These are phyloP conservation scores for Tremella mesenterica DNA, from an alignment of 768 basidiomycete species.

Conservation along the genomic window DNA sequence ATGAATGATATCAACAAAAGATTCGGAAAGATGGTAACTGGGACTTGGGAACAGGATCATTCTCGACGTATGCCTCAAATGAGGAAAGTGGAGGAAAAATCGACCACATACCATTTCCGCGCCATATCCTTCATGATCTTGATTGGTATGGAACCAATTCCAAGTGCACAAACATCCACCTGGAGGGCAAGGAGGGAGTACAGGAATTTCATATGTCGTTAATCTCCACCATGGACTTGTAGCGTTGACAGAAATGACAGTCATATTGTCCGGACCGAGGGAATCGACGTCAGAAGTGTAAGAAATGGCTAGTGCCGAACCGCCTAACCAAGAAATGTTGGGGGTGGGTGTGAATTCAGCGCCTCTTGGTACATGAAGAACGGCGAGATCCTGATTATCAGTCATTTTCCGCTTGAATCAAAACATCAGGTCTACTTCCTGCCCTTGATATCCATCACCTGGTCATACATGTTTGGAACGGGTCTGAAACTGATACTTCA, in stretches of 20 bases:
- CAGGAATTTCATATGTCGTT: conserved; percentile 62
- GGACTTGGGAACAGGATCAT: no score
- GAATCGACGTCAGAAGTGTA: conserved; percentile 57
- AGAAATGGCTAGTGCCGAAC: conserved; percentile 58
- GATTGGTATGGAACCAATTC: conserved; percentile 50
- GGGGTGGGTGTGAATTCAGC: conserved; percentile 2
- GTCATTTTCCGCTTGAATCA: no score
- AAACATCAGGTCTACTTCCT: no score
- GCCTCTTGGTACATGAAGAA: background rate
- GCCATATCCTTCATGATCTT: conserved; percentile 10
- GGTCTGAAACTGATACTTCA: no score
- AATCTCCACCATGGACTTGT: conserved; percentile 65
- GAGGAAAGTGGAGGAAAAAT: background rate
- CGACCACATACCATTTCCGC: background rate
- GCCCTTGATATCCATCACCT: no score
- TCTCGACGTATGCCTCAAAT: no score
- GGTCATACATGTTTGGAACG: no score
- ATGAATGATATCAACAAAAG: no score
- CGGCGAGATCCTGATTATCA: no score
- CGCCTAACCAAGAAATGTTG: conserved; percentile 25
- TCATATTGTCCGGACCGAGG: conserved; percentile 61
- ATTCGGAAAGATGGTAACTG: no score
- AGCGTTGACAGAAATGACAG: conserved; percentile 65
- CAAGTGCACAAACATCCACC: conserved; percentile 51
- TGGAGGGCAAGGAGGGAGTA: conserved; percentile 60